Evolutionary conservation across 768 basidiomycete species (phyloP).

Genomic region (Hortiboletus campestris): DNA sequence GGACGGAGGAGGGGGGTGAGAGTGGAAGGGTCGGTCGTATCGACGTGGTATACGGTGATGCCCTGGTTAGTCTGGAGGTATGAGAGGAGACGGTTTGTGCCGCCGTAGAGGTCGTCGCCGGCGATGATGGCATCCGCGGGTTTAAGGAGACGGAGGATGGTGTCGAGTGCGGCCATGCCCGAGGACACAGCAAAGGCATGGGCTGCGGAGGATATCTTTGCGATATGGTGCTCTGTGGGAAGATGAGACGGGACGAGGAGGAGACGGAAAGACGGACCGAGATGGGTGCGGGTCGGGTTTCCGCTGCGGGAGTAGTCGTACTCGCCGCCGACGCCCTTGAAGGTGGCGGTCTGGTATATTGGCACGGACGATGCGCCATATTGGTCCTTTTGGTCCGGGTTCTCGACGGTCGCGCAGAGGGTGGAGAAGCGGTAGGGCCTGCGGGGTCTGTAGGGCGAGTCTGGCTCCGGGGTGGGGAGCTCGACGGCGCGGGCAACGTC

Average conservation of each 20-base stretch:
- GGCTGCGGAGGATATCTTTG: constrained; percentile 90
- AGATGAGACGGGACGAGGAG: neutral
- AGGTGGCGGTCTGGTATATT: constrained; percentile 97
- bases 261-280: constrained; percentile 55
- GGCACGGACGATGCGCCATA: constrained; percentile 92
- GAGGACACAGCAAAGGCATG: constrained; percentile 93
- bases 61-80: constrained; percentile 88
- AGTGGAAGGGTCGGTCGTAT: constrained; percentile 74
- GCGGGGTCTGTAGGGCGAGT: constrained; percentile 64
- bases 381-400: constrained; percentile 91
- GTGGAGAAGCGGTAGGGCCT: constrained; percentile 89
- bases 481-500: constrained; percentile 38
- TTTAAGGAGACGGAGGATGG: constrained; percentile 90
- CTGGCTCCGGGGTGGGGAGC: constrained; percentile 79
- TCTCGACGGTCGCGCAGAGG: constrained; percentile 87
- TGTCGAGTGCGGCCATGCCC: constrained; percentile 97
- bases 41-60: constrained; percentile 88
- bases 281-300: constrained; percentile 93
- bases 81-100: constrained; percentile 90
- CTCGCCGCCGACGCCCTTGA: constrained; percentile 87
- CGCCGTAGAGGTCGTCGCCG: constrained; percentile 96
- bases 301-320: constrained; percentile 96
- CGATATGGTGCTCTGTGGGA: constrained; percentile 86
- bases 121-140: constrained; percentile 96
- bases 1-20: constrained; percentile 64